Evolutionary conservation across 2,329 filamentous ascomycete genomes (phyloP).

Genomic region (Gyromitra esculenta): DNA sequence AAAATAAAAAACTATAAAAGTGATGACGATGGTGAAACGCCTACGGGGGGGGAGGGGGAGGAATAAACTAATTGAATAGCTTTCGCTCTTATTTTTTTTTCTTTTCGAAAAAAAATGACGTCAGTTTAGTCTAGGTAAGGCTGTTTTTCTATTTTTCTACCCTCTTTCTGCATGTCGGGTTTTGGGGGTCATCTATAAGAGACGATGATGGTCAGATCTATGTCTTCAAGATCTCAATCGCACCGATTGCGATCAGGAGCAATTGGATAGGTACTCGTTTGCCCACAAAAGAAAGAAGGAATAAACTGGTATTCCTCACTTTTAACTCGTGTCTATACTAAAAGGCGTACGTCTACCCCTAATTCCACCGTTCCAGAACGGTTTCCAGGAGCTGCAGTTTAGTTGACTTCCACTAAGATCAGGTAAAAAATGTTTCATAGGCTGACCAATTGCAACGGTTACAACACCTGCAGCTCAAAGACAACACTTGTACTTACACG

Average conservation of each 20-base stretch:
- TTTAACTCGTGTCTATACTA: not conserved
- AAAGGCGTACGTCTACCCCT: constrained; percentile 23
- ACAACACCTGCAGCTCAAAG: constrained; percentile 12
- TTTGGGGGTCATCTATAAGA: not conserved
- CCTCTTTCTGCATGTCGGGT: not conserved
- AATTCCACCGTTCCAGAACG: constrained; percentile 15
- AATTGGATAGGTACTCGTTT: not conserved
- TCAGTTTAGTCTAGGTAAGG: not conserved
- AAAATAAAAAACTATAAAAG: not conserved
- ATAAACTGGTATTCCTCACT: not conserved
- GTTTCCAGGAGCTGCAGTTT: constrained; percentile 26
- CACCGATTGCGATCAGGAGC: not conserved
- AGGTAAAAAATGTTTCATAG: constrained; percentile 3
- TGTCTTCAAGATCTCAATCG: not conserved
- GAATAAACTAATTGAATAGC: constrained; percentile 3
- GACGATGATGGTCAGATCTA: not conserved
- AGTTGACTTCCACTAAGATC: constrained; percentile 1
- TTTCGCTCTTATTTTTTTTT: not conserved
- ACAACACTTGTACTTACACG: constrained; percentile 22
- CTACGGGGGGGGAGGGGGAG: not conserved
- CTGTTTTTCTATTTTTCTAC: not conserved
- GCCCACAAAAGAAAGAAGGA: too few relatives aligned
- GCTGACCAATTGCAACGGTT: not conserved
- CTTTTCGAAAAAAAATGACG: not conserved
- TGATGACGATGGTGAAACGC: constrained; percentile 18